Conservation (phyloP, 306 rosid species). For the Vigna mungo region DNA sequence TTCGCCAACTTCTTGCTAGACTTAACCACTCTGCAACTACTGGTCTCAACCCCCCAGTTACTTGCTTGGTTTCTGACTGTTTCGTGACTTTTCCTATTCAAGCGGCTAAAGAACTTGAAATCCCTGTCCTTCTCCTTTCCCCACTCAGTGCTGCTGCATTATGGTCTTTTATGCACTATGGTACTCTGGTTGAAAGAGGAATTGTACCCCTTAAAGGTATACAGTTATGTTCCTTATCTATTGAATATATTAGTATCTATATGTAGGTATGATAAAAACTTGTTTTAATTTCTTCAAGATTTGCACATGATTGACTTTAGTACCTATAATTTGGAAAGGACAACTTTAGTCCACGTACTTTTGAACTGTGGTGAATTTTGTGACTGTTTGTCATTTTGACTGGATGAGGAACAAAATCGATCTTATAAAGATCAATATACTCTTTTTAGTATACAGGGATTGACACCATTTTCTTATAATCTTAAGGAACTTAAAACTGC, state of each 20-base stretch:
- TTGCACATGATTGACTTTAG: too few species aligned
- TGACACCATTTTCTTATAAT: too few species aligned
- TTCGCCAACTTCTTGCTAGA: slow-evolving; percentile 17
- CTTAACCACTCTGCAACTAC: slow-evolving; percentile 22
- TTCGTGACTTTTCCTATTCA: slow-evolving; percentile 26
- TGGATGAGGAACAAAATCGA: not conserved
- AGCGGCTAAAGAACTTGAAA: slow-evolving; percentile 39
- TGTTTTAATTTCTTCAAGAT: not conserved
- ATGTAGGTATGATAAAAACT: not conserved
- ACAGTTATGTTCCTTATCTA: not conserved
- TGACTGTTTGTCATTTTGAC: not conserved
- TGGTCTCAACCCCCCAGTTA: slow-evolving; percentile 32
- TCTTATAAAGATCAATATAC: not conserved
- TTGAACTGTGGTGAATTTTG: not conserved
- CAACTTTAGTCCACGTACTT: not conserved
- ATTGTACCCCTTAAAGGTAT: slow-evolving; percentile 45
- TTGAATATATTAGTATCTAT: not conserved
- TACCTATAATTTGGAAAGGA: not conserved
- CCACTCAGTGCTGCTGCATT: slow-evolving; percentile 17
- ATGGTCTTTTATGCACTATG: slow-evolving; percentile 3
- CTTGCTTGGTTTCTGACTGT: slow-evolving; percentile 39
- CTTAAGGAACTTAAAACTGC: not conserved
- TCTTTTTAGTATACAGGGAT: not conserved
- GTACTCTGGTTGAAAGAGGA: slow-evolving; percentile 20
- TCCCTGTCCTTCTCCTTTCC: slow-evolving; percentile 34